Conservation (phyloP, 257 asterid species). For the Nyctanthes arbortristis region DNA sequence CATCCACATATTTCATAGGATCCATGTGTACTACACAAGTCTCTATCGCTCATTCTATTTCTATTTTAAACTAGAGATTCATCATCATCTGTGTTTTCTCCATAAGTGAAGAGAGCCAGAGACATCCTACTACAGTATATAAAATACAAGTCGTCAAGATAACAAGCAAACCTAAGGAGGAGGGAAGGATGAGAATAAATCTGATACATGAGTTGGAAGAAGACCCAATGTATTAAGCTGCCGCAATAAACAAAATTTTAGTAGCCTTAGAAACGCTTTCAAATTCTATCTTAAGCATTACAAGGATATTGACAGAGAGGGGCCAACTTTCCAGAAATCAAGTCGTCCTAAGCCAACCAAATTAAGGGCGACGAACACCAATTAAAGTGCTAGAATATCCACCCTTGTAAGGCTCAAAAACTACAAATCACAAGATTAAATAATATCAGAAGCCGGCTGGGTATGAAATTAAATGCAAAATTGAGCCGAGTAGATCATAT, state of each 20-base stretch:
- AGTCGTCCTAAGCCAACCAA: constrained; percentile 86
- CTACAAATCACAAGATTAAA: constrained; percentile 44
- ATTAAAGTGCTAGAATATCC: constrained; percentile 75
- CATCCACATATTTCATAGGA: no score
- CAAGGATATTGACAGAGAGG: not conserved
- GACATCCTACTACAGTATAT: not conserved
- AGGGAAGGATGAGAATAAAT: constrained; percentile 97
- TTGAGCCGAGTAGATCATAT: constrained; percentile 3
- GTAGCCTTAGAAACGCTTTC: constrained; percentile 8
- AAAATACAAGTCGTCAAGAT: constrained; percentile 2
- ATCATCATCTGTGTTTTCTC: not conserved
- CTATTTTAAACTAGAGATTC: no score
- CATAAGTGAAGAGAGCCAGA: not conserved
- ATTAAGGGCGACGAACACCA: constrained; percentile 77
- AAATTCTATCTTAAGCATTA: not conserved
- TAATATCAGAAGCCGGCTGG: not conserved
- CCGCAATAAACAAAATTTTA: constrained; percentile 15
- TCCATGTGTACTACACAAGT: no score
- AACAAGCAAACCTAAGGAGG: constrained; percentile 81
- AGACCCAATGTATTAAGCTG: constrained; percentile 97
- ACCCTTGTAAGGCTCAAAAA: constrained; percentile 96
- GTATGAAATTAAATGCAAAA: not conserved
- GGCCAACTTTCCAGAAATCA: constrained; percentile 92
- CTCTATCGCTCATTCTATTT: no score
- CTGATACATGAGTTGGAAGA: constrained; percentile 96